Conservation (phyloP, 75 land plant genomes). For the Sequoiadendron giganteum region DNA sequence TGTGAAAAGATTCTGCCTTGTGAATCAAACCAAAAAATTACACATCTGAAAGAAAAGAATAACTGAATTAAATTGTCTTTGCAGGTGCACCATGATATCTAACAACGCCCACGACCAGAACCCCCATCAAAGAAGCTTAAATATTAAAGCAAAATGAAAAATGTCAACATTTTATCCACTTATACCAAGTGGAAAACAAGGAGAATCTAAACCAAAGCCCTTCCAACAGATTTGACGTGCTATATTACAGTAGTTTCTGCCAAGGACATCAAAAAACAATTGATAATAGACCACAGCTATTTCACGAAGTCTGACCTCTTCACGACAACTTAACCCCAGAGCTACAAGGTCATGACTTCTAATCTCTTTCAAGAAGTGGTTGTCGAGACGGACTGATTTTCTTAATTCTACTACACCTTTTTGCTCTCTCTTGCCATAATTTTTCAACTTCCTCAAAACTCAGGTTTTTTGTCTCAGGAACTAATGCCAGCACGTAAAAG, state of each 20-base stretch:
- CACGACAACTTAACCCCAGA: background rate
- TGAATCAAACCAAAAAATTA: background rate
- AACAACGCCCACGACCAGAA: background rate
- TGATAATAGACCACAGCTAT: background rate
- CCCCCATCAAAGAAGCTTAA: background rate
- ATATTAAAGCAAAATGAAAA: background rate
- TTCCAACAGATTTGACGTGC: background rate
- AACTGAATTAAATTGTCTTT: background rate
- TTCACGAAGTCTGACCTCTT: background rate
- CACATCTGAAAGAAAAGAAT: background rate
- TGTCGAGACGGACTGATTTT: background rate
- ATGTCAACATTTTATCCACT: background rate
- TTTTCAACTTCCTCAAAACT: conserved; percentile 85
- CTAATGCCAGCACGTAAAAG: conserved; percentile 61
- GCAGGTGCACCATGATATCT: background rate
- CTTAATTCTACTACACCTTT: conserved; percentile 4
- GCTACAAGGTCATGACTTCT: background rate
- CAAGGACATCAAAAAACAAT: background rate
- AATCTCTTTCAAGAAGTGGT: background rate
- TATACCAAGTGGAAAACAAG: background rate
- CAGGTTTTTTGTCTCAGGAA: conserved; percentile 94
- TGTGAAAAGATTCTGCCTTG: background rate
- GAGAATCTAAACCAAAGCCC: background rate
- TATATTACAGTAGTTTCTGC: background rate
- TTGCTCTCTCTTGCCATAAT: conserved; percentile 75